Evolutionary conservation across 1,284 basidiomycete species (phyloP).

Genomic region (Malassezia dermatis): DNA sequence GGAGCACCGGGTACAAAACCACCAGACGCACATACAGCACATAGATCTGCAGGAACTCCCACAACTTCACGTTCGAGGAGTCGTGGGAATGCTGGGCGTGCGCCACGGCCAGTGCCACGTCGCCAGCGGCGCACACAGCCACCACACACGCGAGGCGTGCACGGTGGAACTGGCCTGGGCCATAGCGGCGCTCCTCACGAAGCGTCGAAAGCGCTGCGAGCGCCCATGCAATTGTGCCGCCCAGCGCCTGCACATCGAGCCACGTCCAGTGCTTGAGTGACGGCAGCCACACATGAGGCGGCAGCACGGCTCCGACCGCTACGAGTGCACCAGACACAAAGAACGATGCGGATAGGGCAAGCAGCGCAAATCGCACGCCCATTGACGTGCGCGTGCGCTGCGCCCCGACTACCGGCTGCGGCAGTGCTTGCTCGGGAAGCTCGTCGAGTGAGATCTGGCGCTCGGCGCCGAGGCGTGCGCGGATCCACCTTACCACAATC

Average conservation of each 20-base stretch:
- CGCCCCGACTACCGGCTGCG: conserved; percentile 10
- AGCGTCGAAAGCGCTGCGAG: conserved; percentile 26
- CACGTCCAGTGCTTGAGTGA: conserved; percentile 25
- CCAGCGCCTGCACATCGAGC: conserved; percentile 32
- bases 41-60: conserved; percentile 34
- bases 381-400: not conserved
- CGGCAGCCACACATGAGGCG: conserved; percentile 34
- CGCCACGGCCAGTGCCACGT: conserved; percentile 22
- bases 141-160: conserved; percentile 25
- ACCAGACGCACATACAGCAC: conserved; percentile 28
- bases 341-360: conserved; percentile 23
- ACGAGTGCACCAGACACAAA: conserved; percentile 32
- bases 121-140: conserved; percentile 17
- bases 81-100: conserved; percentile 20
- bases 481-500: not conserved
- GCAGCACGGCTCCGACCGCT: conserved; percentile 37
- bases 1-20: conserved; percentile 17
- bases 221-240: conserved; percentile 33
- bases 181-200: conserved; percentile 28
- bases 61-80: conserved; percentile 14
- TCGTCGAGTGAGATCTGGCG: conserved; percentile 4
- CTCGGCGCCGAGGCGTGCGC: not conserved
- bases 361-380: not conserved
- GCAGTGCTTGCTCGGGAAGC: not conserved
- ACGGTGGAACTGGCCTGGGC: conserved; percentile 29